Evolutionary conservation across 371 early-diverging fungal genomes (phyloP).

Genomic region (Syncephalastrum sp.): DNA sequence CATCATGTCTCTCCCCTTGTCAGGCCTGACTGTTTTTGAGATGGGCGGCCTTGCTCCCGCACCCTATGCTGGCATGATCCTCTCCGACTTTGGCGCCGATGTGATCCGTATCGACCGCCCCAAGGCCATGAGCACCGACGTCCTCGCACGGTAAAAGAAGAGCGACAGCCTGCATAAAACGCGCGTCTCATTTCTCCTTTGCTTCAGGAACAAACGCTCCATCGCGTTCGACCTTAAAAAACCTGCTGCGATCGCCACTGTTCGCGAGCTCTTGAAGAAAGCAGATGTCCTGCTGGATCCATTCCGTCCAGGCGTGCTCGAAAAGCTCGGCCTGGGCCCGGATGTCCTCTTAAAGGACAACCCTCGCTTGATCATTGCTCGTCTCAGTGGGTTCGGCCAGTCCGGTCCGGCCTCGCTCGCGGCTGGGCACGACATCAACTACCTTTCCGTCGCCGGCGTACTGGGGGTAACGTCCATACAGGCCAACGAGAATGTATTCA

Average conservation of each 20-base stretch:
- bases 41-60: constrained; percentile 78
- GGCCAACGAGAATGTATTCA: not conserved
- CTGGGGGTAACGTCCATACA: constrained; percentile 40
- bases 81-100: constrained; percentile 76
- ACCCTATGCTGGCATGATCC: constrained; percentile 70
- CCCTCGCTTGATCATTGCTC: constrained; percentile 62
- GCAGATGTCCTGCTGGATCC: constrained; percentile 79
- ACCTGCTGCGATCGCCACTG: constrained; percentile 43
- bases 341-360: constrained; percentile 54
- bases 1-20: constrained; percentile 36
- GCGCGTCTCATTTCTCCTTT: not conserved
- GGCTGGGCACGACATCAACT: constrained; percentile 83
- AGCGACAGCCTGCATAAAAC: not conserved
- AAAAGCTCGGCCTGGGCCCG: constrained; percentile 70
- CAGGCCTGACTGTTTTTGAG: constrained; percentile 64
- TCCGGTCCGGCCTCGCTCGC: constrained; percentile 51
- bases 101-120: constrained; percentile 74
- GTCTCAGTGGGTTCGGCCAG: constrained; percentile 76
- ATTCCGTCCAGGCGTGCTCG: constrained; percentile 78
- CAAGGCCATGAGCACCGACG: constrained; percentile 39
- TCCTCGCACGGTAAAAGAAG: constrained; percentile 44
- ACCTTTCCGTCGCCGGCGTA: constrained; percentile 69
- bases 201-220: constrained; percentile 66
- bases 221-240: constrained; percentile 67
- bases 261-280: constrained; percentile 43